Evolutionary conservation across 306 rosid species (phyloP), one percentile per base, ranked within the genome.

Genomic region (Quercus agrifolia): DNA sequence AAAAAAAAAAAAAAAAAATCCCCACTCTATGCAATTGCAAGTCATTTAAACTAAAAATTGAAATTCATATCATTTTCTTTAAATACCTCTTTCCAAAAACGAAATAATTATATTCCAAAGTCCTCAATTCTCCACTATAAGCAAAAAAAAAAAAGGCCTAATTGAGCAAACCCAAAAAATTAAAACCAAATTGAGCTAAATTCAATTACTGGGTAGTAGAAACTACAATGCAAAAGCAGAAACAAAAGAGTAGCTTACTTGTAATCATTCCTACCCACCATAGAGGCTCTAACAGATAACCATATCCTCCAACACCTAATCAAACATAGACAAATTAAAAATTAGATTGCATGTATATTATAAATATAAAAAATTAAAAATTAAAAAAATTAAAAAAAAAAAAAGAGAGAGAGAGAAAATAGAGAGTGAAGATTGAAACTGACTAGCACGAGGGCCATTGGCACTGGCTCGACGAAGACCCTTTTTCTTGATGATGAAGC

Each of bases 251-350:
- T 18, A 64, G 81, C 92, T 90, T 31, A 93, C 98, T 93, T 21
- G 98, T 93, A 20, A 90, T 21, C 98, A 93, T 93, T 84, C 98
- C 98, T 27, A 93, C 70, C 98, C 98, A 93, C 98, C 98, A 91
- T 9, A 93, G 94, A 66, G 98, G 97, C 71, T 93, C 90, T 4
- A 84, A 82, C 71, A 93, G 85, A 79, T 93, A 93, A 19, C 98
- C 97, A 85, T 93, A 93, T 59, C 98, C 98, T 25, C 98, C 98
- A 20, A 83, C 88, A 86, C 94, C 97, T 93, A 81, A 52, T 67
- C 35, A 49, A 64, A 27, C 67, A 31, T n/a, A 23, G 64, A 51
- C 62, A 64, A 75, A 33, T 73, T 23, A 25, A 35, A 56, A 12
- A n/a, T 27, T 41, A 41, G 46, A 41, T 41, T 41, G 46, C 46